Evolutionary conservation across 75 land plant species (phyloP).

Genomic region (Isoetes taiwanensis): DNA sequence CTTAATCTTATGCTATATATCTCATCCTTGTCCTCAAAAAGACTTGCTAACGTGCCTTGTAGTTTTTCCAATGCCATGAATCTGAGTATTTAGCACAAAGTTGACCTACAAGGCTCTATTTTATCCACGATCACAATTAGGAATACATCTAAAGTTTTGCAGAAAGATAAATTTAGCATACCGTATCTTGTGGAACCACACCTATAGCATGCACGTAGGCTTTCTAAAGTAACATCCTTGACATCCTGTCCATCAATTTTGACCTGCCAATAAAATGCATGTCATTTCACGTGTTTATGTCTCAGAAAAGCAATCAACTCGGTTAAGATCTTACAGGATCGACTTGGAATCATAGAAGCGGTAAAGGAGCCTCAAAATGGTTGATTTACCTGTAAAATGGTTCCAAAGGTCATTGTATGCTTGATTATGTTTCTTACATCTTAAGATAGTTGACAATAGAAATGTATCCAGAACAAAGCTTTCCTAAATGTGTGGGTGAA

Average conservation of each 20-base stretch:
- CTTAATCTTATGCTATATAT: not conserved
- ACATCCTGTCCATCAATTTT: conserved; percentile 86
- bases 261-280: conserved; percentile 32
- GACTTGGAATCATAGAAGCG: conserved; percentile 72
- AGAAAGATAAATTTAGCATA: conserved; percentile 32
- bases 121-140: too few relatives aligned
- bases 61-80: too few relatives aligned
- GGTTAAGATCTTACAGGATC: conserved; percentile 61
- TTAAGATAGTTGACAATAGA: too few relatives aligned
- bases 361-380: conserved; percentile 70
- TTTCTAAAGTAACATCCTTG: conserved; percentile 53
- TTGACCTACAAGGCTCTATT: too few relatives aligned
- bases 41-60: not conserved
- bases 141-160: not conserved
- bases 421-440: too few relatives aligned
- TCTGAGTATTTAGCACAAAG: too few relatives aligned
- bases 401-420: too few relatives aligned
- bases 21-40: not conserved
- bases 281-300: too few relatives aligned
- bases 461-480: too few relatives aligned
- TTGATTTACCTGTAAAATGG: conserved; percentile 76
- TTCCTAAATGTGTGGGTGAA: too few relatives aligned
- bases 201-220: conserved; percentile 69
- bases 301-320: too few relatives aligned
- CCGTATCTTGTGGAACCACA: conserved; percentile 97